phyloP scores from a whole-genome alignment of 1,284 basidiomycete genomes.

The Cutaneotrichosporon sp. region DNA sequence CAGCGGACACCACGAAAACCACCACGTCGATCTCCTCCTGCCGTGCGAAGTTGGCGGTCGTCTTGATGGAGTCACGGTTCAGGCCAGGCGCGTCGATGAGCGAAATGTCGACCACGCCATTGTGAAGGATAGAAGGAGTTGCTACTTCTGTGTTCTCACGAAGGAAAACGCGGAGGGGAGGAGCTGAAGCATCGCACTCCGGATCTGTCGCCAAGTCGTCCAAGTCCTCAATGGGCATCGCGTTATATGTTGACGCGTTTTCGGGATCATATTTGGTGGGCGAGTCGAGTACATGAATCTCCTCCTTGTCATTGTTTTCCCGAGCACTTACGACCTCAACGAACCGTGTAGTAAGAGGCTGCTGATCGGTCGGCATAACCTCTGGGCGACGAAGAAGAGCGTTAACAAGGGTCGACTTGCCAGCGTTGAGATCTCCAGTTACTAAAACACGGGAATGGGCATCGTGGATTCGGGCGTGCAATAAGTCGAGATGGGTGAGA shows the following conservation, averaged over 20 bases:
- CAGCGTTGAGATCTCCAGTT: constrained; percentile 98
- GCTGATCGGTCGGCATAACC: constrained; percentile 96
- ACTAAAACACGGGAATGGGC: constrained; percentile 94
- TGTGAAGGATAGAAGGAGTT: constrained; percentile 81
- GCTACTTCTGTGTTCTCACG: constrained; percentile 61
- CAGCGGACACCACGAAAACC: constrained; percentile 95
- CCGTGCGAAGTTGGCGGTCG: constrained; percentile 89
- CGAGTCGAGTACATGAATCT: constrained; percentile 49
- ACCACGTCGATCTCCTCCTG: constrained; percentile 99
- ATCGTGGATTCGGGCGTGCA: constrained; percentile 81
- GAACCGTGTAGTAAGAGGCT: constrained; percentile 95
- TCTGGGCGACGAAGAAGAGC: constrained; percentile 73
- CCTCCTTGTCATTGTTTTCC: constrained; percentile 59
- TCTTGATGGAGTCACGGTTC: constrained; percentile 92
- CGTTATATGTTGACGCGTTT: constrained; percentile 72
- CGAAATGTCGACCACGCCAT: constrained; percentile 94
- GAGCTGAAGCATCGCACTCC: constrained; percentile 64
- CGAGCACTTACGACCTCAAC: constrained; percentile 93
- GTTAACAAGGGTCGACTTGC: constrained; percentile 98
- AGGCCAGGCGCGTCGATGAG: constrained; percentile 98
- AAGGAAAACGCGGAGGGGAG: constrained; percentile 78
- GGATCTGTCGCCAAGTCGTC: constrained; percentile 67
- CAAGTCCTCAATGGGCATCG: constrained; percentile 64
- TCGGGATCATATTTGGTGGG: constrained; percentile 64
- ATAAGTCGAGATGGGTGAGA: constrained; percentile 73